Base-by-base conservation (phyloP, 1,284 basidiomycete genomes). In the Bjerkandera adusta region DNA sequence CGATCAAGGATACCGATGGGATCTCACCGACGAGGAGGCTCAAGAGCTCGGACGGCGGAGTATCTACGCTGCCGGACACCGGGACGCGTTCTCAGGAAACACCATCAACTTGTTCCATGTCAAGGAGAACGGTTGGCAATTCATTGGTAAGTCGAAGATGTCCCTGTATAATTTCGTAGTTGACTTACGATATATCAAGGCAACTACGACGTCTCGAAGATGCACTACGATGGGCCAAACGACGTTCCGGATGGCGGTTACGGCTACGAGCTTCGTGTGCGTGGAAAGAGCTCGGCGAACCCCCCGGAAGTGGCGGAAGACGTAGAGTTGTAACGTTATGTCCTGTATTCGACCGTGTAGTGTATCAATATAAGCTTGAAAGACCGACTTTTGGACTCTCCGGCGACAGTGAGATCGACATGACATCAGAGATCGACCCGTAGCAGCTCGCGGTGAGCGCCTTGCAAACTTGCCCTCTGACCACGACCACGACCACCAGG, bases 11-110 rank as follows among this genome's bases (percentile, higher is more conserved):
- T 98, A 98, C 71, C 81, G 73, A 49, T 99, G 92, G 90, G 94
- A 99, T 63, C 72, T 99, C 45, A 83, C 86, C 11, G 92, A 94
- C 54, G 94, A 86, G 53, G 97, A 98, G 56, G 97, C 97, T 1
- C 88, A 93, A 63, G 97, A 99, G 63, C 83, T 99, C 26, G 97
- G 91, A 10, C 74, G 93, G 62, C 75, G 96, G 56, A 95, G 92
- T 57, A 99, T 99, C 65, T 95, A 97, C 57, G 97, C 96, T 36
- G 97, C 97, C 37, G 92, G 93, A 49, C 96, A 99, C 67, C 85
- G 95, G 54, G 97, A 99, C 67, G 97, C 96, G 0, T 99, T 91
- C 77, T 98, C 96, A 3, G 97, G 97, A 52, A 97, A 97, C 71
- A 89, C 92, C 3, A 87, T 91, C 71, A 99, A 99, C 71, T 76